These are phyloP conservation scores for Phylloboletellus chloephorus DNA, from an alignment of 1,284 basidiomycete species.

Conservation along the genomic window DNA sequence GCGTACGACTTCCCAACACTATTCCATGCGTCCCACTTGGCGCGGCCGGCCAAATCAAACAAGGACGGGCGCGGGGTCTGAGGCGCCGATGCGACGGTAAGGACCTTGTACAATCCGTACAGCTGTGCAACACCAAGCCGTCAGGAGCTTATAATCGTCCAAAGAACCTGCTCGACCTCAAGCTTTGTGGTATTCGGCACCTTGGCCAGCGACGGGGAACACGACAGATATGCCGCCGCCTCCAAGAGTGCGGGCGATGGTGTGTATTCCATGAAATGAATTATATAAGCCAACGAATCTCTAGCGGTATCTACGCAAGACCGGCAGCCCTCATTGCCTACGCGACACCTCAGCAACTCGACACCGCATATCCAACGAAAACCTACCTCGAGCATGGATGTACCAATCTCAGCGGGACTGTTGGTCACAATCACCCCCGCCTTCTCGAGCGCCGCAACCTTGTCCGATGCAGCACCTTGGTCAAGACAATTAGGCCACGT, in stretches of 20 bases:
- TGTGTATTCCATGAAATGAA: conserved; percentile 28
- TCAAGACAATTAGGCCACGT: conserved; percentile 1
- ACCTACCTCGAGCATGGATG: conserved; percentile 78
- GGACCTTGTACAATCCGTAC: conserved; percentile 81
- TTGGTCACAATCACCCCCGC: conserved; percentile 94
- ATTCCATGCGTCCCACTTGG: conserved; percentile 87
- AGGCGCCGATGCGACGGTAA: conserved; percentile 57
- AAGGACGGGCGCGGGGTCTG: conserved; percentile 65
- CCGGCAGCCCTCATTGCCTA: conserved; percentile 85
- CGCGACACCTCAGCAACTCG: conserved; percentile 5
- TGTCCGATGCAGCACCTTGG: conserved; percentile 86
- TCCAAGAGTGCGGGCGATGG: conserved; percentile 51
- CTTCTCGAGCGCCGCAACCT: conserved; percentile 89
- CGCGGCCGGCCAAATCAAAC: conserved; percentile 74
- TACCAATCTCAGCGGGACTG: conserved; percentile 93
- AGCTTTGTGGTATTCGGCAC: conserved; percentile 60
- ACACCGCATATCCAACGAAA: neutral
- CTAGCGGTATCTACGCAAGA: conserved; percentile 49
- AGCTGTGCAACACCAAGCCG: conserved; percentile 47
- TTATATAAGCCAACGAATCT: conserved; percentile 27
- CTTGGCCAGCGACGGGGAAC: conserved; percentile 45
- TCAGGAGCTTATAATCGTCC: conserved; percentile 26
- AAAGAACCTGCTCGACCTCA: conserved; percentile 52
- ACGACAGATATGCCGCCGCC: conserved; percentile 63
- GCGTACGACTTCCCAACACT: conserved; percentile 47